phyloP scores from a whole-genome alignment of 1,284 basidiomycete species.

The Mycosarcoma mackinlayi region DNA sequence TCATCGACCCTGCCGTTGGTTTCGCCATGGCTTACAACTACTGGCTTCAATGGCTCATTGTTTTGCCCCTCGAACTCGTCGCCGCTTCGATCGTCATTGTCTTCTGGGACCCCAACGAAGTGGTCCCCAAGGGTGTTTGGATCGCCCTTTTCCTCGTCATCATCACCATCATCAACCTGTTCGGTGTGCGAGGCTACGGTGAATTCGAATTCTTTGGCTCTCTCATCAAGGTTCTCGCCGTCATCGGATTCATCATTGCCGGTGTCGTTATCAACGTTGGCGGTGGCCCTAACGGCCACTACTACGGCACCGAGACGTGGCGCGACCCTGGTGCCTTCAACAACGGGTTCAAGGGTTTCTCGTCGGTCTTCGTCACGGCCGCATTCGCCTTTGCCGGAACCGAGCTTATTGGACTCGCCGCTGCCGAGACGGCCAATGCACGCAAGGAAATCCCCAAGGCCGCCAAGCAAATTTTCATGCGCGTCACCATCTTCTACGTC shows the following conservation, averaged over 20 bases:
- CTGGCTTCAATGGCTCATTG: conserved; percentile 64
- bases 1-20: conserved; percentile 64
- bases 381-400: conserved; percentile 66
- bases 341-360: conserved; percentile 67
- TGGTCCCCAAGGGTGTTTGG: conserved; percentile 57
- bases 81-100: conserved; percentile 62
- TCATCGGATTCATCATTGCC: conserved; percentile 64
- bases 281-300: conserved; percentile 54
- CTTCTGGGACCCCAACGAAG: conserved; percentile 59
- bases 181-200: conserved; percentile 66
- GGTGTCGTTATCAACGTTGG: conserved; percentile 64
- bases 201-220: conserved; percentile 63
- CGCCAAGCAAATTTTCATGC: conserved; percentile 70
- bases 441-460: conserved; percentile 71
- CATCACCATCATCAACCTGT: conserved; percentile 62
- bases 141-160: conserved; percentile 56
- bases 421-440: conserved; percentile 74
- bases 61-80: conserved; percentile 62
- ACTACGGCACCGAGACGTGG: conserved; percentile 62
- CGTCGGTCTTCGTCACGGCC: conserved; percentile 62
- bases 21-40: conserved; percentile 67
- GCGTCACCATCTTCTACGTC: conserved; percentile 72
- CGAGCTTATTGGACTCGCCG: conserved; percentile 76
- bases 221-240: conserved; percentile 63
- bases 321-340: conserved; percentile 60